Conservation (phyloP, 805 yeast genomes). For the Kodamaea fukazawae region DNA sequence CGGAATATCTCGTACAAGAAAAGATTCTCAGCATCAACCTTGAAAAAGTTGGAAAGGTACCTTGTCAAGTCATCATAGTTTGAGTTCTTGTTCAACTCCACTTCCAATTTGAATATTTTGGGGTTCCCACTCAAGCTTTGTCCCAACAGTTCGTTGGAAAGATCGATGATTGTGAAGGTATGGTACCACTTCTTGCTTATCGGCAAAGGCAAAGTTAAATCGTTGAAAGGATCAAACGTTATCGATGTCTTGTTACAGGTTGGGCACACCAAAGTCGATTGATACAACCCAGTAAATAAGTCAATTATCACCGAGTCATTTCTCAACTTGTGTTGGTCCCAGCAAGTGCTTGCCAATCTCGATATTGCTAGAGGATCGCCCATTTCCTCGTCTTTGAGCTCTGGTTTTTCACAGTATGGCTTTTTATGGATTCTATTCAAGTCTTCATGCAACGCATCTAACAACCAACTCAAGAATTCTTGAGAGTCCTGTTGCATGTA, state of each 20-base stretch:
- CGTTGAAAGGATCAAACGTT: constrained; percentile 93
- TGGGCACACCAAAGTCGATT: constrained; percentile 88
- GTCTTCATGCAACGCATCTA: constrained; percentile 92
- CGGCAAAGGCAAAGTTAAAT: constrained; percentile 86
- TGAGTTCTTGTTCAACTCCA: constrained; percentile 67
- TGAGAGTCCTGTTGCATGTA: constrained; percentile 91
- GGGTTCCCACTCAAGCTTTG: constrained; percentile 1
- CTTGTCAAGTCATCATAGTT: constrained; percentile 60
- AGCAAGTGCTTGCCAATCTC: constrained; percentile 69
- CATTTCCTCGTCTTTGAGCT: constrained; percentile 60
- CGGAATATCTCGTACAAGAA: constrained; percentile 52
- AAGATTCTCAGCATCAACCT: constrained; percentile 24
- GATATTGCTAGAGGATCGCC: constrained; percentile 50
- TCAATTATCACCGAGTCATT: constrained; percentile 85
- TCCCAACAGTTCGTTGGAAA: constrained; percentile 33
- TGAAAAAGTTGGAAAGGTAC: constrained; percentile 52
- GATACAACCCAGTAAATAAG: constrained; percentile 85
- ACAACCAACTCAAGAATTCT: constrained; percentile 81
- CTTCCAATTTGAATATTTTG: constrained; percentile 49
- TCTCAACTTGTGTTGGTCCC: constrained; percentile 75
- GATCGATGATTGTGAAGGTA: constrained; percentile 60
- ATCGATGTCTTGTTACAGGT: constrained; percentile 73
- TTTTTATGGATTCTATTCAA: constrained; percentile 77
- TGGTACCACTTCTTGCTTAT: constrained; percentile 69
- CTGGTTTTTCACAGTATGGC: constrained; percentile 89